phyloP scores from a whole-genome alignment of 148 eudicot species.

The Gaultheria prostrata region DNA sequence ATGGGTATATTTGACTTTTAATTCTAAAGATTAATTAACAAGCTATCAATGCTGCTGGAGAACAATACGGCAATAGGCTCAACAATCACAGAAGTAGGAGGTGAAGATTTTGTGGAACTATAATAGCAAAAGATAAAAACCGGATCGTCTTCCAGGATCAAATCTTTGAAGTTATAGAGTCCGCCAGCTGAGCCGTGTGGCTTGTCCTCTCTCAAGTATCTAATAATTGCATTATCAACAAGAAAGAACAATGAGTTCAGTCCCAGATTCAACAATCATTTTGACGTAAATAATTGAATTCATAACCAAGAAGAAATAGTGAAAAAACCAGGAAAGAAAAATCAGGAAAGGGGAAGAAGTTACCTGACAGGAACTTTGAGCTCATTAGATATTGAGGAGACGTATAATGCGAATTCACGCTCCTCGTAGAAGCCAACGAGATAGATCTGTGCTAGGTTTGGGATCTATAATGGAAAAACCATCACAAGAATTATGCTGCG shows the following conservation, averaged over 20 bases:
- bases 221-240: conserved; percentile 29
- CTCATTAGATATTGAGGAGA: conserved; percentile 87
- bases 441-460: conserved; percentile 82
- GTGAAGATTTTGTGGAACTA: background rate
- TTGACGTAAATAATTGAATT: background rate
- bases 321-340: too few species aligned
- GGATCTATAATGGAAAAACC: conserved; percentile 48
- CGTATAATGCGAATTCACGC: conserved; percentile 86
- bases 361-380: conserved; percentile 90
- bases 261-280: background rate
- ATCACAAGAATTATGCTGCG: background rate
- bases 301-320: background rate
- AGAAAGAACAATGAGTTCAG: conserved; percentile 13
- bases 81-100: conserved; percentile 6
- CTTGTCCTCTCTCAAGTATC: conserved; percentile 85
- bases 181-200: conserved; percentile 93
- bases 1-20: background rate
- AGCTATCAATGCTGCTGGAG: background rate
- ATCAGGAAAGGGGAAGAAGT: background rate
- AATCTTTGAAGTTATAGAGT: conserved; percentile 75
- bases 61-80: background rate
- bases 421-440: conserved; percentile 93
- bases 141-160: conserved; percentile 77
- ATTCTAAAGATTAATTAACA: background rate
- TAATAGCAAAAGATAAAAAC: conserved; percentile 30